Conservation (phyloP, 1,284 basidiomycete genomes). For the Gomphus sp. region DNA sequence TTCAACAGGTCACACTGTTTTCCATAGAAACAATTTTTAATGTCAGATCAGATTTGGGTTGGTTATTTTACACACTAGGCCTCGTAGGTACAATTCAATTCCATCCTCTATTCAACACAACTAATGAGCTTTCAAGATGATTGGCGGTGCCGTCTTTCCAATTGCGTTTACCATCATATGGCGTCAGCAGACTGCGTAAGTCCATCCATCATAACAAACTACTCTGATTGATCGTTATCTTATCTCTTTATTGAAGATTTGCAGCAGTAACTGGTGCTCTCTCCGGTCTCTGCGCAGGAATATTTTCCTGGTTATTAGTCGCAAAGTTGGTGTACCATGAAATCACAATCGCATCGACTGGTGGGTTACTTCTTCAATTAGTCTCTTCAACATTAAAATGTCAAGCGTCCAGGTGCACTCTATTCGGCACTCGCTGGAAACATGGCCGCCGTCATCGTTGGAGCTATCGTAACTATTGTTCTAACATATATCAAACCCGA, state of each 20-base stretch:
- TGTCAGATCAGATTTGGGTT: constrained; percentile 13
- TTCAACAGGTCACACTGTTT: constrained; percentile 25
- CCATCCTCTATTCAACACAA: neutral
- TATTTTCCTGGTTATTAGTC: constrained; percentile 39
- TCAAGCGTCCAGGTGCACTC: neutral
- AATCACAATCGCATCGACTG: constrained; percentile 29
- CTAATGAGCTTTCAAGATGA: neutral
- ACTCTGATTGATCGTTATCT: too few species aligned
- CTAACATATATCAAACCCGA: neutral
- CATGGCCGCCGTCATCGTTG: neutral
- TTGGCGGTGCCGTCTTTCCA: constrained; percentile 19
- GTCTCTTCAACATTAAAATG: too few species aligned
- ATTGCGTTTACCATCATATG: too few species aligned
- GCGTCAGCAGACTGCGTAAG: too few species aligned
- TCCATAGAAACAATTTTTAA: constrained; percentile 16
- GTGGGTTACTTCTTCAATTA: constrained; percentile 20
- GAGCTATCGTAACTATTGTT: neutral
- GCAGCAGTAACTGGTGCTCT: too few species aligned
- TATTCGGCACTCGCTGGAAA: neutral
- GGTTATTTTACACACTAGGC: constrained; percentile 22
- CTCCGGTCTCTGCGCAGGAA: constrained; percentile 29
- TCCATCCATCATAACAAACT: constrained; percentile 17
- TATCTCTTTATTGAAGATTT: too few species aligned
- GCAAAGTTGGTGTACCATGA: constrained; percentile 13
- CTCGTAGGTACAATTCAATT: constrained; percentile 20